phyloP scores from a whole-genome alignment of 192 early-diverging fungal species.

The Coemansia sp. region DNA sequence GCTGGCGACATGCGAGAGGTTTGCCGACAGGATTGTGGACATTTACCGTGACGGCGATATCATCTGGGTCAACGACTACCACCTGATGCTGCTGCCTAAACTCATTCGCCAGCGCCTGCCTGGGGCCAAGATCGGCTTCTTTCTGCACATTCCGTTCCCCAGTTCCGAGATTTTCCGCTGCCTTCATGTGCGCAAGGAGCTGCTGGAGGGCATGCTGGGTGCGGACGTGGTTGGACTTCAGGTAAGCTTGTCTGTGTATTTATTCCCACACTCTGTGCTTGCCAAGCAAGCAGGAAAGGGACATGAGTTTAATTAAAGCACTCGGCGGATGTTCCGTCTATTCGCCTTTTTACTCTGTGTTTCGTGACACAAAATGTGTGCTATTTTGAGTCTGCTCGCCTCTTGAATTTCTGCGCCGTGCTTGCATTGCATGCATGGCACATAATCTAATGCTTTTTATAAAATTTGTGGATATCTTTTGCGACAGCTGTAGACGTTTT shows the following conservation, averaged over 20 bases:
- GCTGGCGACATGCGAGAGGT: constrained; percentile 75
- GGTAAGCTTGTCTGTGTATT: constrained; percentile 22
- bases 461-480: neutral
- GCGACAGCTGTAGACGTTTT: constrained; percentile 72
- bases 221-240: constrained; percentile 86
- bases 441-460: neutral
- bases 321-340: neutral
- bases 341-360: neutral
- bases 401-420: neutral
- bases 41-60: constrained; percentile 81
- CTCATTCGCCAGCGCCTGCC: constrained; percentile 85
- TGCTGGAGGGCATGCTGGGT: constrained; percentile 88
- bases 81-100: constrained; percentile 87
- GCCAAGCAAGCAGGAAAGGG: neutral
- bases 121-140: constrained; percentile 88
- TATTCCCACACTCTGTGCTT: constrained; percentile 3
- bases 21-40: constrained; percentile 77
- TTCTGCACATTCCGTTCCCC: constrained; percentile 95
- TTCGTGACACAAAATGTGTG: neutral
- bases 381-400: neutral
- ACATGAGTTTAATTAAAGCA: constrained; percentile 26
- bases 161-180: constrained; percentile 93
- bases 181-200: constrained; percentile 78
- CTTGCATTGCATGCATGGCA: neutral
- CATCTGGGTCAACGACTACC: constrained; percentile 98